Evolutionary conservation across 2,329 filamentous ascomycete species (phyloP), one percentile per base, ranked within the genome.

Genomic region (Penicillium thymicola): DNA sequence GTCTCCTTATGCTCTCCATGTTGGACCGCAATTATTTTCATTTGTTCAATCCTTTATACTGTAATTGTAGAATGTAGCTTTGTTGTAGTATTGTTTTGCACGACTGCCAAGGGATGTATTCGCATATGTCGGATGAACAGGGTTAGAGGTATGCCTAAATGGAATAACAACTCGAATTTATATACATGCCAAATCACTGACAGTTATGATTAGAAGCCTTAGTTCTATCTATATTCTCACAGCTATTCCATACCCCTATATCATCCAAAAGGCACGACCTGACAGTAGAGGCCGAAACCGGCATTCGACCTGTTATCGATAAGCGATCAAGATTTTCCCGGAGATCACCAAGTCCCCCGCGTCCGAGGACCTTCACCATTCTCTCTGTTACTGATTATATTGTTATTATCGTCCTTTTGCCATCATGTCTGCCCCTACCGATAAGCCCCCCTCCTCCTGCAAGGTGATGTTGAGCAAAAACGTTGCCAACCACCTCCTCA

Each of bases 381-480:
- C 37, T 58, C 28, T 18, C 48, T 34, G 28, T 51, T 51, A 44
- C 54, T 43, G 37, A 28, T 47, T 41, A 51, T 40, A 34, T 42
- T 43, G 9, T 9, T 27, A 41, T 32, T 45, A 23, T 57, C 54
- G 37, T 53, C 25, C 4, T 14, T 37, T 36, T 32, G 18, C 58
- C 51, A 36, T 55, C 36, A 75, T 75, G 73, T 69, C 72, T 52
- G 63, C 70, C 30, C 58, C 69, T 61, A 54, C 63, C 43, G 62
- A 69, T 13, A 54, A 67, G 34, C 59, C 66, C 23, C 67, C 70
- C 23, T 59, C 74, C 36, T 72, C 89, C 70, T 97, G 94, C 85
- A 97, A 96, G 83, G 92, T 97, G 74, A 84, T 97, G 68, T 85
- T 96, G 66, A 90, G 93, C 57, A 89, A 89, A 66, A 89, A 87